Conservation (phyloP, 1,284 basidiomycete genomes). For the Fomitiporia mediterranea region DNA sequence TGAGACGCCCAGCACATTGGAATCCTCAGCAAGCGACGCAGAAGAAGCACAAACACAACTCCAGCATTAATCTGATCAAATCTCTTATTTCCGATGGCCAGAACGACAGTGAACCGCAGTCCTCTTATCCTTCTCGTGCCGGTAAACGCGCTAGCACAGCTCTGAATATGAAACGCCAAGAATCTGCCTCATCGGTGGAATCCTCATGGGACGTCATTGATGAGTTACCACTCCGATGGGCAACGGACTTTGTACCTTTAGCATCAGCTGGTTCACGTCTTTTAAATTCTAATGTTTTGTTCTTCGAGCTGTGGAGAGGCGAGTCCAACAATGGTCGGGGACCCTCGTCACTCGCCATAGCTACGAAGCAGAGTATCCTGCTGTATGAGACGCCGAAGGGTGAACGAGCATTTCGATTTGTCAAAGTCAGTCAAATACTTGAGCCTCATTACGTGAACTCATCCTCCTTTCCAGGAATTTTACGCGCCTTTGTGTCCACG, state of each 20-base stretch:
- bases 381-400: slow-evolving; percentile 76
- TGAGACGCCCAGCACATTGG: slow-evolving; percentile 48
- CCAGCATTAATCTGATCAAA: slow-evolving; percentile 54
- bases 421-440: slow-evolving; percentile 49
- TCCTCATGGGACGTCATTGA: slow-evolving; percentile 71
- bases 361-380: slow-evolving; percentile 64
- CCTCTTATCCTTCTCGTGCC: slow-evolving; percentile 28
- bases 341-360: slow-evolving; percentile 68
- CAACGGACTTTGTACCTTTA: slow-evolving; percentile 73
- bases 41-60: slow-evolving; percentile 52
- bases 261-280: slow-evolving; percentile 63
- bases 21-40: slow-evolving; percentile 45
- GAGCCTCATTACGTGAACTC: not conserved
- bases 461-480: slow-evolving; percentile 54
- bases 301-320: slow-evolving; percentile 63
- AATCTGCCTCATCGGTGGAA: slow-evolving; percentile 37
- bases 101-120: slow-evolving; percentile 24
- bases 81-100: slow-evolving; percentile 49
- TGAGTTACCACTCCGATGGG: slow-evolving; percentile 73
- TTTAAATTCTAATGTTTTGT: slow-evolving; percentile 49
- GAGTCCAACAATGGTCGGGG: slow-evolving; percentile 44
- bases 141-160: slow-evolving; percentile 23
- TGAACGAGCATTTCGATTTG: slow-evolving; percentile 74
- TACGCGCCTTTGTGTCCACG: slow-evolving; percentile 68
- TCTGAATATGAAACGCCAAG: slow-evolving; percentile 9